phyloP scores from a whole-genome alignment of 2,329 filamentous ascomycete species.

The Microsporum canis region DNA sequence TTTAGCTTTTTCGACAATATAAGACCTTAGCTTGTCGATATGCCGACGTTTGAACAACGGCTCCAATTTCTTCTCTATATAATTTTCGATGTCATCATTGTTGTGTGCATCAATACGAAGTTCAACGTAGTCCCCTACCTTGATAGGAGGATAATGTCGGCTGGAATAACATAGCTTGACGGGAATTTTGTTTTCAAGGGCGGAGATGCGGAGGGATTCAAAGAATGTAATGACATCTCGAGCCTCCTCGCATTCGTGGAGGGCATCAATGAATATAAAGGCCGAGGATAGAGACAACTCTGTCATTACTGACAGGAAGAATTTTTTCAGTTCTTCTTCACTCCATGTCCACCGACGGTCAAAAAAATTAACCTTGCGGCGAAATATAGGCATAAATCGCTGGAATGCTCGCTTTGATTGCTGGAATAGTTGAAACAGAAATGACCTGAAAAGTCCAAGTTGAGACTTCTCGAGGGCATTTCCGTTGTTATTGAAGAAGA shows the following conservation, averaged over 20 bases:
- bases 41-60: conserved; percentile 9
- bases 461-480: conserved; percentile 17
- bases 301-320: conserved; percentile 14
- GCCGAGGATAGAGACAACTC: conserved; percentile 11
- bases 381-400: conserved; percentile 15
- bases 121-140: conserved; percentile 20
- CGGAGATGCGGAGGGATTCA: conserved; percentile 13
- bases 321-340: conserved; percentile 12
- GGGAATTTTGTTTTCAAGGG: not conserved
- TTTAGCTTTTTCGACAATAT: conserved; percentile 30
- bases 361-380: conserved; percentile 6
- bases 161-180: conserved; percentile 31
- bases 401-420: conserved; percentile 8
- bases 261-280: conserved; percentile 31
- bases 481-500: conserved; percentile 24
- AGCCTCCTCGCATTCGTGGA: conserved; percentile 35
- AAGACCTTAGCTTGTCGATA: conserved; percentile 14
- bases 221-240: conserved; percentile 5
- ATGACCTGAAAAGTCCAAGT: conserved; percentile 21
- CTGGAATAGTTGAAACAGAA: conserved; percentile 21
- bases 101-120: conserved; percentile 35
- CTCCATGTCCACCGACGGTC: not conserved
- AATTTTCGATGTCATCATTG: conserved; percentile 19
- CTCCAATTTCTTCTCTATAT: conserved; percentile 12
- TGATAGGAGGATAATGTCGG: conserved; percentile 36